A percentile compares a stretch with the other conserved stretches of the same genome.
Conservation (phyloP, 2,329 filamentous ascomycete species). For the Alternaria sp. region DNA sequence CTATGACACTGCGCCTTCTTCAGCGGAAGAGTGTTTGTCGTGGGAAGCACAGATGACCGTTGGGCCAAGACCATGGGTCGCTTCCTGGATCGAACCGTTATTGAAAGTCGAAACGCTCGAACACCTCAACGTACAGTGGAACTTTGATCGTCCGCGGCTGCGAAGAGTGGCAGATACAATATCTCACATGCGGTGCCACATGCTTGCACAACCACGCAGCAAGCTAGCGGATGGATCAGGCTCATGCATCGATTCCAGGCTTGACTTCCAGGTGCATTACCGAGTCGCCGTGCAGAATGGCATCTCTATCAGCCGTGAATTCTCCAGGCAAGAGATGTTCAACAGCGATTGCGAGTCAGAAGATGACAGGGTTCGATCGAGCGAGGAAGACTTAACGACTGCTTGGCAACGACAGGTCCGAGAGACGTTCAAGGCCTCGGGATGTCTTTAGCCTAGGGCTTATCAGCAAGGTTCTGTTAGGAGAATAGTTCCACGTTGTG, state of each 20-base stretch:
- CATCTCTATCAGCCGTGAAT: not conserved
- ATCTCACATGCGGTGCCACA: conserved; percentile 15
- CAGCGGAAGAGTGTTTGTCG: conserved; percentile 13
- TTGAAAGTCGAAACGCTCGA: conserved; percentile 21
- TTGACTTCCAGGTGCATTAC: conserved; percentile 8
- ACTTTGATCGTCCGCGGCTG: conserved; percentile 18
- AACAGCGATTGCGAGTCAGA: not conserved
- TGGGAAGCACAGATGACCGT: conserved; percentile 18
- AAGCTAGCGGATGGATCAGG: not conserved
- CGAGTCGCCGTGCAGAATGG: not conserved
- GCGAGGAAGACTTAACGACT: not conserved
- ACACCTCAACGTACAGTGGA: conserved; percentile 23
- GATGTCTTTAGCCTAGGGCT: not conserved
- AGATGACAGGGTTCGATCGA: not conserved
- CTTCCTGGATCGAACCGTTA: conserved; percentile 27
- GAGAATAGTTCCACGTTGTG: not conserved
- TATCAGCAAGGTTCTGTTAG: not conserved
- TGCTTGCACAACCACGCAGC: conserved; percentile 13
- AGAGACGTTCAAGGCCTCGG: not conserved
- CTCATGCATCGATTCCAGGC: not conserved
- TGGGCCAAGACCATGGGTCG: conserved; percentile 9
- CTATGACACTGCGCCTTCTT: conserved; percentile 9
- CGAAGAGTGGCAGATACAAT: conserved; percentile 21
- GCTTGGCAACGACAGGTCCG: conserved; percentile 6
- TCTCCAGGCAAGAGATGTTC: not conserved